Percentiles rank a stretch among this genome's conserved stretches.
phyloP scores from a whole-genome alignment of 2,329 filamentous ascomycete genomes.

The Fusarium acutatum region DNA sequence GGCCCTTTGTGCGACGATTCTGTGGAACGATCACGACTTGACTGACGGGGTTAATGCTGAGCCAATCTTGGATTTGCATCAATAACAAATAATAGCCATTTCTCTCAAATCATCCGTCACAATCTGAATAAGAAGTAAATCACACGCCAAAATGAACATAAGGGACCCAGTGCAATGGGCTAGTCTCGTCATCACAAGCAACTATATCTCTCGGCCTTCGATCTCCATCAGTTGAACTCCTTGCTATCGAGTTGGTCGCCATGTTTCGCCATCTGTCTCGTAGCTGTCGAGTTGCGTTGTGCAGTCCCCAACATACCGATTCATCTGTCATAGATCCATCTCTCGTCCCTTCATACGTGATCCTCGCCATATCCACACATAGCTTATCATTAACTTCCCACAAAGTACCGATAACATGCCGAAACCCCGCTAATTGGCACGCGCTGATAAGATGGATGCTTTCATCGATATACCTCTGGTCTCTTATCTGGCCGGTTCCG shows the following conservation, averaged over 20 bases:
- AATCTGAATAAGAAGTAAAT: not conserved
- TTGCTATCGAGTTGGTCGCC: not conserved
- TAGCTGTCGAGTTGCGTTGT: not conserved
- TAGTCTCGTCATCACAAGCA: not conserved
- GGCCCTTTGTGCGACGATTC: too few relatives aligned
- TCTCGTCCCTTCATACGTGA: not conserved
- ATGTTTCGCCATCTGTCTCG: not conserved
- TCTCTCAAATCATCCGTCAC: too few relatives aligned
- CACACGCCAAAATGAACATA: not conserved
- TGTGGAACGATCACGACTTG: too few relatives aligned
- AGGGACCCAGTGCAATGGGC: not conserved
- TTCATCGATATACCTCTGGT: not conserved
- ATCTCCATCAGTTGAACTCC: not conserved
- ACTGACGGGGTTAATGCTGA: not conserved
- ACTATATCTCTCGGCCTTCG: not conserved
- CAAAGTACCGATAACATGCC: not conserved
- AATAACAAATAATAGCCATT: too few relatives aligned
- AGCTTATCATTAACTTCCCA: not conserved
- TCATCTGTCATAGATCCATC: not conserved
- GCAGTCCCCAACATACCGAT: not conserved
- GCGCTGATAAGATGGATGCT: not conserved
- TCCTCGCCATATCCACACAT: not conserved
- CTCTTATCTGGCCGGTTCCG: not conserved
- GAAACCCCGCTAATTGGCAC: not conserved
- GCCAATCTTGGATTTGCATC: not conserved